Conservation (phyloP, 164 flowering plant genomes). For the Annona cherimola region DNA sequence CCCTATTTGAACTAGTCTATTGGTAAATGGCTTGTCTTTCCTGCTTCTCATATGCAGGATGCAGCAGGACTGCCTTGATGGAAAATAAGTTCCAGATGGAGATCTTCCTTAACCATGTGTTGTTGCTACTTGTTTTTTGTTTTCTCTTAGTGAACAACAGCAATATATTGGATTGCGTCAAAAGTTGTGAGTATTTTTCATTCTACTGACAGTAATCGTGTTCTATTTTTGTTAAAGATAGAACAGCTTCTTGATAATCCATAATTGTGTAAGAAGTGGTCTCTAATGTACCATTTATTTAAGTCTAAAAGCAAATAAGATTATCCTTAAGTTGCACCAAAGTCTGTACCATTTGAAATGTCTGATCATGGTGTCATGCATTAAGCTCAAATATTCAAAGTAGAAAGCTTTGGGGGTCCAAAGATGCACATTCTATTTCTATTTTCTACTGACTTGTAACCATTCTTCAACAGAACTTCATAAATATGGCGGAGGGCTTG, state of each 20-base stretch:
- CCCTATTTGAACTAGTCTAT: neutral
- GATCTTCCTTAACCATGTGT: neutral
- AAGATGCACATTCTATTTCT: neutral
- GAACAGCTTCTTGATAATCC: too few species aligned
- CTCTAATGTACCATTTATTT: too few species aligned
- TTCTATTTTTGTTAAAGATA: too few species aligned
- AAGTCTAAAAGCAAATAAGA: too few species aligned
- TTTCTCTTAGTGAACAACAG: too few species aligned
- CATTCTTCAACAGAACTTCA: conserved; percentile 58
- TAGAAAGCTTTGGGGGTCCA: neutral
- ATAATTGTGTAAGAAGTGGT: too few species aligned
- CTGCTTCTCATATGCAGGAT: neutral
- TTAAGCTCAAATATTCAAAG: neutral
- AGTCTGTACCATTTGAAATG: too few species aligned
- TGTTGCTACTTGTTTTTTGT: neutral
- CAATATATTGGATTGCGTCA: too few species aligned
- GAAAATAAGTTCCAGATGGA: neutral
- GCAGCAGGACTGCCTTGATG: neutral
- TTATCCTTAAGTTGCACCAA: too few species aligned
- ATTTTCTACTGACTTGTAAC: neutral
- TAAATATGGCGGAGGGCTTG: conserved; percentile 80
- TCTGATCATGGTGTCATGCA: neutral
- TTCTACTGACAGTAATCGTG: too few species aligned
- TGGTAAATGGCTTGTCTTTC: neutral
- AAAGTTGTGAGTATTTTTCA: too few species aligned